Evolutionary conservation across 2,329 filamentous ascomycete species (phyloP), one percentile per base, ranked within the genome.

Genomic region (Ophiobolus disseminans): DNA sequence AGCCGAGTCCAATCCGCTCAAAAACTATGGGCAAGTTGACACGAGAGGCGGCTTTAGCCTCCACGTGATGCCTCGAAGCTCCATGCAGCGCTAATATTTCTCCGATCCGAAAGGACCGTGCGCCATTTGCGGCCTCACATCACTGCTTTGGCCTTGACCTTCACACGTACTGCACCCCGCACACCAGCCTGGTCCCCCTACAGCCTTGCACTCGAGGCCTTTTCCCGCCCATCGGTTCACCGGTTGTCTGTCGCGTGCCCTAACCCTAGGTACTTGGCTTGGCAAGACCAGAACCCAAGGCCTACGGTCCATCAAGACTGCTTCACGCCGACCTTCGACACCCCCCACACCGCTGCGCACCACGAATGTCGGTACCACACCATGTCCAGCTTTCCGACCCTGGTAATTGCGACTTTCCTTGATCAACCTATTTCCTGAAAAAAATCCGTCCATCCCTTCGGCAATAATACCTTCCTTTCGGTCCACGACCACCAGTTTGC

Each of bases 341-440:
- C 51, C 39, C 21, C 54, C 55, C 42, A 53, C 52, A 53, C 50
- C 48, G 45, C 50, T 50, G 39, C 44, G 32, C 48, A 26, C 47
- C 50, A 48, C 66, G 65, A 70, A 78, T 78, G 76, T 78, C 75
- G 72, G 66, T 69, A 64, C 63, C 73, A 74, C 76, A 79, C 69
- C 70, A 80, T 80, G 78, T 76, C 74, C 75, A 76, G 67, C 69
- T 71, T 65, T 70, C 68, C 73, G 72, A 75, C 73, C 66, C 60
- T 73, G 70, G 67, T 70, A 66, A 73, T 73, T 71, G 75, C 72
- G 63, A 77, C 67, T 75, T 74, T 79, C 78, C 78, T 80, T 80
- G 77, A 80, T 74, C 75, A 77, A 68, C 76, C 76, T 55, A 73
- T 73, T 73, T 75, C 72, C 66, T 73, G 72, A 73, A 66, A 69